Percentiles rank a stretch among this genome's conserved stretches.
Conservation (phyloP, 179 eudicot genomes). For the Patellifolia procumbens region DNA sequence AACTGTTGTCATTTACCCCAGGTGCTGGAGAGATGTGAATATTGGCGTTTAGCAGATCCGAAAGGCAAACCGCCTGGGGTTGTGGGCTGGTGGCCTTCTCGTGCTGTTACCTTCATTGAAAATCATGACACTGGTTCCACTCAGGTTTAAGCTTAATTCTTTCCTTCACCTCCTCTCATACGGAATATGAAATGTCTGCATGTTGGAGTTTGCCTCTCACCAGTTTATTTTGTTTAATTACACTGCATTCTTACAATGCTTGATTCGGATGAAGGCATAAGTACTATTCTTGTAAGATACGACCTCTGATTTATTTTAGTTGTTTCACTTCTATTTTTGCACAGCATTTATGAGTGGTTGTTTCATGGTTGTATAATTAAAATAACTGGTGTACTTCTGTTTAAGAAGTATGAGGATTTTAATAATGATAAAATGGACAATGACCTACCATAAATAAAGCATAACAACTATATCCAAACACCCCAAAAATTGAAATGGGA, state of each 20-base stretch:
- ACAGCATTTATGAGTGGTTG: too few relatives aligned
- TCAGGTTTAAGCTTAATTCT: conserved; percentile 63
- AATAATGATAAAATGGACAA: too few relatives aligned
- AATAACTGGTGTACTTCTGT: too few relatives aligned
- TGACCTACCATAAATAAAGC: too few relatives aligned
- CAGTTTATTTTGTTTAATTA: neutral
- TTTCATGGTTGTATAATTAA: too few relatives aligned
- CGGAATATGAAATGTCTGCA: neutral
- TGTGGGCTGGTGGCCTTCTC: conserved; percentile 99
- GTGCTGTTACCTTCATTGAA: conserved; percentile 97
- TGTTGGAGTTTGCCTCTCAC: neutral
- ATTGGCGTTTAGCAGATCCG: conserved; percentile 89
- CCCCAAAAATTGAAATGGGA: too few relatives aligned
- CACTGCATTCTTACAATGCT: neutral
- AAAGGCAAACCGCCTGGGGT: conserved; percentile 98
- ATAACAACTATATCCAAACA: too few relatives aligned
- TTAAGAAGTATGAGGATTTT: too few relatives aligned
- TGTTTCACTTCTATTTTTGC: too few relatives aligned
- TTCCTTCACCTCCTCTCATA: neutral
- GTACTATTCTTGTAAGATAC: neutral
- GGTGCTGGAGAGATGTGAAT: conserved; percentile 90
- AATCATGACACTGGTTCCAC: conserved; percentile 99
- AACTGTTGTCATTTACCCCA: conserved; percentile 22
- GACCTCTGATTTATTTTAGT: too few relatives aligned
- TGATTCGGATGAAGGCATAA: neutral